Evolutionary conservation across 345 rosid species (phyloP), one percentile per base, ranked within the genome.

Genomic region (Sonneratia caseolaris): DNA sequence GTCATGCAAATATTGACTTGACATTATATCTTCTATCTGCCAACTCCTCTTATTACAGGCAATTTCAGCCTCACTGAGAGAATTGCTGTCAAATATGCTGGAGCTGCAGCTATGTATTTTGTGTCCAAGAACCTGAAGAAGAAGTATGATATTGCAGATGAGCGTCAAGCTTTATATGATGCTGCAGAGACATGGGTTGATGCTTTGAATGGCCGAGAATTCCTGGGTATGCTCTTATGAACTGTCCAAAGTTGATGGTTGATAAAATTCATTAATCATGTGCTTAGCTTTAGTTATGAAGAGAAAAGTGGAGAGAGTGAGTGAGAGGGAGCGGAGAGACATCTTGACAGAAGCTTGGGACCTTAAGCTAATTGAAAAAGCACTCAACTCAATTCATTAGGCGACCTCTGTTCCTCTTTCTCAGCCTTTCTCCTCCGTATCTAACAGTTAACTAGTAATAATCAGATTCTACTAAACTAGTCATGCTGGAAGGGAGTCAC

Each of bases 71-170:
- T 75, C 76, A 72, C 82, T 0, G 87, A 89, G 80, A 81, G 79
- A 76, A 42, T 85, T 16, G 70, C 81, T 1, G 89, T 80, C 9
- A 89, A 89, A 56, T 87, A 87, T 80, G 88, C 89, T 70, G 87
- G 93, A 76, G 91, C 91, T n/a, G 87, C 84, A 42, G 88, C 89
- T 1, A 86, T 86, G 93, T 86, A 84, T 38, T 88, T 88, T 75
- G 89, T 88, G 64, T 85, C 93, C 38, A 88, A 84, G 82, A 86
- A 85, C 2, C 76, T 85, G 78, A 85, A 85, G 80, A 88, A 84
- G 85, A 88, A 81, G 72, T 83, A 88, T 76, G 85, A 86, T 77
- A 88, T 88, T 64, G 84, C 80, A 3, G 93, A 86, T 73, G 94
- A 89, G 66, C 89, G 94, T 59, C 84, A 81, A 51, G 82, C 89